Conservation (phyloP, 768 basidiomycete species). For the Hygrocybe coccinea region DNA sequence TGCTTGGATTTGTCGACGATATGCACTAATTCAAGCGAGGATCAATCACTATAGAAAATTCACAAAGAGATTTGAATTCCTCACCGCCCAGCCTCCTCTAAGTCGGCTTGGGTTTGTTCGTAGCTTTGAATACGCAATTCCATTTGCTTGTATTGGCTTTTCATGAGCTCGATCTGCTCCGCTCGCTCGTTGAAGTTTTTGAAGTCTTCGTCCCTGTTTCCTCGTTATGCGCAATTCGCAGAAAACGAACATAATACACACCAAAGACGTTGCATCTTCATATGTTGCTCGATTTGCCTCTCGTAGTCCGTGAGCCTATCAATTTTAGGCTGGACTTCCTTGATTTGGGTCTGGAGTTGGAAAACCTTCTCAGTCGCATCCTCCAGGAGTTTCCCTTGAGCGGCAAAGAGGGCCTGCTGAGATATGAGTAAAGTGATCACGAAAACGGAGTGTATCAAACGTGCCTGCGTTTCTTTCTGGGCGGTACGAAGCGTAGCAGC, state of each 20-base stretch:
- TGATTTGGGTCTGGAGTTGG: slow-evolving; percentile 65
- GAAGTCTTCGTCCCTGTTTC: slow-evolving; percentile 67
- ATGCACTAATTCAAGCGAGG: slow-evolving; percentile 9
- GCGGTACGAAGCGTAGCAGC: slow-evolving; percentile 62
- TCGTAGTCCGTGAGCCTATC: slow-evolving; percentile 81
- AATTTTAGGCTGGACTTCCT: slow-evolving; percentile 78
- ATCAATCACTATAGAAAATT: slow-evolving; percentile 1
- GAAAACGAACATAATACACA: slow-evolving; percentile 29
- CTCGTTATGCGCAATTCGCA: not conserved
- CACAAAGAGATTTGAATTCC: slow-evolving; percentile 9
- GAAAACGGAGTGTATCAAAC: slow-evolving; percentile 4
- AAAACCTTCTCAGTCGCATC: slow-evolving; percentile 70
- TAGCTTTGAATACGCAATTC: slow-evolving; percentile 57
- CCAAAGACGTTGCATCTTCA: slow-evolving; percentile 76
- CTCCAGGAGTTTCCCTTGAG: slow-evolving; percentile 62
- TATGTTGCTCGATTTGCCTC: slow-evolving; percentile 75
- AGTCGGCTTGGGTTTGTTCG: slow-evolving; percentile 45
- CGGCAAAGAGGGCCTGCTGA: slow-evolving; percentile 56
- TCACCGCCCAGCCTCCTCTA: slow-evolving; percentile 60
- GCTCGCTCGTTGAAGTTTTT: slow-evolving; percentile 61
- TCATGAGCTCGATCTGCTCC: slow-evolving; percentile 52
- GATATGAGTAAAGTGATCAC: not conserved
- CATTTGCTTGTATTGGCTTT: slow-evolving; percentile 60
- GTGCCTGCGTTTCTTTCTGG: slow-evolving; percentile 65
- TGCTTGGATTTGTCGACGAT: slow-evolving; percentile 57